These are phyloP conservation scores for Pichia sp. DNA, from an alignment of 1,139 yeast genomes.

Conservation along the genomic window DNA sequence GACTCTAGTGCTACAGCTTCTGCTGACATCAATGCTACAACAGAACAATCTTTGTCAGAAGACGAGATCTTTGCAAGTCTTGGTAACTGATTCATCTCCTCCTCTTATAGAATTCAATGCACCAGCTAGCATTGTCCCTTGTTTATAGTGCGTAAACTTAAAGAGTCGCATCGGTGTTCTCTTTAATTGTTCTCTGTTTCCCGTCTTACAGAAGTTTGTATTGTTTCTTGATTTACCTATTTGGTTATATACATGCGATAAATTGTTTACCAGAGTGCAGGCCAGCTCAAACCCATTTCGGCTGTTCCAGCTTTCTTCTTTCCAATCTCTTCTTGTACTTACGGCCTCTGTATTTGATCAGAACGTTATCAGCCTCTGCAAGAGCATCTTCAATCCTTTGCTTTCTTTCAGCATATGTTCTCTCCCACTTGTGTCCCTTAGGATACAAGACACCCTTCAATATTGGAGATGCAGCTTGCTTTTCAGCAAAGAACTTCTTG, in stretches of 20 bases:
- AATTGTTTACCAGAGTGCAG: background rate
- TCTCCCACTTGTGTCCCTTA: constrained; percentile 77
- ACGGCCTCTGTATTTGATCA: constrained; percentile 57
- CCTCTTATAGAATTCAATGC: too few relatives aligned
- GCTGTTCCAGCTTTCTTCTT: constrained; percentile 41
- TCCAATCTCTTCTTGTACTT: constrained; percentile 51
- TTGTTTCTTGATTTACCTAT: background rate
- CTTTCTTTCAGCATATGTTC: constrained; percentile 56
- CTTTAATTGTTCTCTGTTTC: background rate
- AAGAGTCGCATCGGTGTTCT: background rate
- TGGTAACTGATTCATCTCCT: too few relatives aligned
- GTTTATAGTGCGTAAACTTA: constrained; percentile 6
- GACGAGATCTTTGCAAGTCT: constrained; percentile 18
- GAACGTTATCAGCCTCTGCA: constrained; percentile 63
- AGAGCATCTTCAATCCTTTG: constrained; percentile 60
- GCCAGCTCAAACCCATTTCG: constrained; percentile 37
- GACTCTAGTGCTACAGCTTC: constrained; percentile 12
- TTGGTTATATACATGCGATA: background rate
- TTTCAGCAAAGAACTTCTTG: constrained; percentile 74
- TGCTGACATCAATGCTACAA: constrained; percentile 11
- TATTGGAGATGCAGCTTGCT: constrained; percentile 61
- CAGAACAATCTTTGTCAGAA: constrained; percentile 16
- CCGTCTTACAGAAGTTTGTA: too few relatives aligned
- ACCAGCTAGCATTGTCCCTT: too few relatives aligned
- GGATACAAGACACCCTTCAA: constrained; percentile 74